Percentiles rank a stretch among this genome's conserved stretches.
Conservation (phyloP, 2,329 filamentous ascomycete species). For the Biscogniauxia sp. region DNA sequence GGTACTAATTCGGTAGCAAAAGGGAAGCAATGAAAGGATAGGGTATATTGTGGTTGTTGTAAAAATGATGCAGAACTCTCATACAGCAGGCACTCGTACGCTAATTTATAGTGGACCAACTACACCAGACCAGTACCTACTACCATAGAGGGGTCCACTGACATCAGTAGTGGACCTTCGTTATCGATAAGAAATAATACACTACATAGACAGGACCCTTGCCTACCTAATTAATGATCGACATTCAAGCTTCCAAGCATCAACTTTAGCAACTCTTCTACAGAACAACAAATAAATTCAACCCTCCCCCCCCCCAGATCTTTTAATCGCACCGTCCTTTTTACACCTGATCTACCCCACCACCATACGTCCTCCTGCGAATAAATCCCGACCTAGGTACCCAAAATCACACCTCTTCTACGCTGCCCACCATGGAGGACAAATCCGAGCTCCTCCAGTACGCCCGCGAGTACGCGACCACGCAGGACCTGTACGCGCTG, state of each 20-base stretch:
- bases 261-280: not conserved
- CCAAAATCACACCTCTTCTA: not conserved
- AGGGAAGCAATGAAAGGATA: no score
- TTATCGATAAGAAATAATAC: not conserved
- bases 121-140: no score
- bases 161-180: not conserved
- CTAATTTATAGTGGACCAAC: no score
- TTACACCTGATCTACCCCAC: not conserved
- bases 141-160: no score
- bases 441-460: slow-evolving; percentile 49
- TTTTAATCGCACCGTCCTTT: not conserved
- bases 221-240: not conserved
- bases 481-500: slow-evolving; percentile 74
- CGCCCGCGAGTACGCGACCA: slow-evolving; percentile 59
- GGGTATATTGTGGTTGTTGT: no score
- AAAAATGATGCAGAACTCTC: no score
- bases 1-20: no score
- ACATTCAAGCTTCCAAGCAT: not conserved
- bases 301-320: not conserved
- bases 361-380: not conserved
- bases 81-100: no score
- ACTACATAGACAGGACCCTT: not conserved
- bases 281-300: not conserved
- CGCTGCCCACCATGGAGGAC: slow-evolving; percentile 28
- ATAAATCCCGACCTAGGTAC: not conserved